Evolutionary conservation across 2,329 filamentous ascomycete genomes (phyloP), one percentile per base, ranked within the genome.

Genomic region (Fusarium penzigii): DNA sequence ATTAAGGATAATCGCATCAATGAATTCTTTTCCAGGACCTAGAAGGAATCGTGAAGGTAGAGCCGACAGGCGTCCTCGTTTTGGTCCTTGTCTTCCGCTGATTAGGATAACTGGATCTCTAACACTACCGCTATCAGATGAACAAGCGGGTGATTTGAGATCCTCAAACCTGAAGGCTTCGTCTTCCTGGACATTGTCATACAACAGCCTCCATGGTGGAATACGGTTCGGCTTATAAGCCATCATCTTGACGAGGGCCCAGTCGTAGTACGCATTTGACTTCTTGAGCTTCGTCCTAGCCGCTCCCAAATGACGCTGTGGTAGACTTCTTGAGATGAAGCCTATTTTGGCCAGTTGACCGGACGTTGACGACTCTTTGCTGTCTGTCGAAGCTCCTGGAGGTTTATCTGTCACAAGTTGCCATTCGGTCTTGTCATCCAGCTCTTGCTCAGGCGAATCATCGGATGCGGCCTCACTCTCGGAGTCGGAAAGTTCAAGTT

Each of bases 151-250:
- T 29, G 42, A 34, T 13, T 29, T n/a, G 20, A 48, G 20, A 17
- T 42, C 46, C 14, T 14, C 20, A n/a, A 38, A 32, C 17, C 29
- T 41, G 36, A 47, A 29, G n/a, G 38, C 36, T 39, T 13, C 38
- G 17, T 47, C 44, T 36, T 39, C 8, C 38, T 39, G 12, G 36
- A 39, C 17, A 16, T 39, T 17, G 17, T 17, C 16, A 17, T 39
- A 25, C 32, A 29, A 36, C 34, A 39, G 17, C 16, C 38, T 41
- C 20, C 45, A 29, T 29, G 45, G 6, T 29, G 7, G 36, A 29
- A 47, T 6, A 39, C 44, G 36, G 45, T 40, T 41, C n/a, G 45
- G 45, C 36, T 47, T 41, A 20, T 41, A 41, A 20, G 11, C 41
- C 6, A 17, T 17, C 13, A 47, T 25, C 9, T 41, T 34, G 32